phyloP scores from a whole-genome alignment of 352 stramenopile species.

The Globisporangium sylvaticum region DNA sequence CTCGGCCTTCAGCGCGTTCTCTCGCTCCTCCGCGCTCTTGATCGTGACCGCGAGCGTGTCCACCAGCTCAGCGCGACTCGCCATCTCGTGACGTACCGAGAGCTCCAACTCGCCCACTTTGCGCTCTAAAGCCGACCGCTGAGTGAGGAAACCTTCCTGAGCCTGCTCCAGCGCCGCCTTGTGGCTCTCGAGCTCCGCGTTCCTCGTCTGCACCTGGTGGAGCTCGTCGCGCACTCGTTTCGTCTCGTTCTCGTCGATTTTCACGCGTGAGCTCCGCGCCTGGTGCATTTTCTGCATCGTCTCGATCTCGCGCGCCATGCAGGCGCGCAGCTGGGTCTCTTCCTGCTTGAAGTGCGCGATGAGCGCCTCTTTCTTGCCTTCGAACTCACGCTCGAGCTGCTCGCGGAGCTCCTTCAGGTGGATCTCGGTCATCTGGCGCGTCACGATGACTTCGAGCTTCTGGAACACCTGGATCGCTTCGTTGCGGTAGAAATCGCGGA shows the following conservation, averaged over 20 bases:
- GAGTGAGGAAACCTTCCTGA: constrained; percentile 24
- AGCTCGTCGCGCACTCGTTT: constrained; percentile 54
- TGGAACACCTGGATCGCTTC: constrained; percentile 57
- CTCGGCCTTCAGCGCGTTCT: constrained; percentile 36
- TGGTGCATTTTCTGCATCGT: constrained; percentile 70
- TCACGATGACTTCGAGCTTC: constrained; percentile 46
- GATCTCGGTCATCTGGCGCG: constrained; percentile 47
- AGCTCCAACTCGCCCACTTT: constrained; percentile 57
- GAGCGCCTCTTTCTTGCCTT: constrained; percentile 52
- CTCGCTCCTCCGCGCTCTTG: constrained; percentile 46
- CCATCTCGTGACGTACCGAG: constrained; percentile 51
- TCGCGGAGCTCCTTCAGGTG: constrained; percentile 46
- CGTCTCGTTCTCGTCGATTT: constrained; percentile 61
- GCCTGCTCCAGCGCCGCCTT: constrained; percentile 48
- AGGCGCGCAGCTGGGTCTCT: constrained; percentile 50
- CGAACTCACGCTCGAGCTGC: constrained; percentile 55
- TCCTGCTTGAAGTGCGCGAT: constrained; percentile 65
- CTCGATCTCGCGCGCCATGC: constrained; percentile 57
- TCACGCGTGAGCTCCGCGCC: constrained; percentile 45
- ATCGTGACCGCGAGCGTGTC: constrained; percentile 69
- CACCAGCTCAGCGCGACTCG: constrained; percentile 65
- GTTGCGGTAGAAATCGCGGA: constrained; percentile 51
- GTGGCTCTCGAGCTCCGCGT: constrained; percentile 39
- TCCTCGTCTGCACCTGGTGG: constrained; percentile 24
- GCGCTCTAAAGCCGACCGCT: constrained; percentile 32